Conservation (phyloP, 108 stramenopile species). For the Cyclotella atomus region DNA sequence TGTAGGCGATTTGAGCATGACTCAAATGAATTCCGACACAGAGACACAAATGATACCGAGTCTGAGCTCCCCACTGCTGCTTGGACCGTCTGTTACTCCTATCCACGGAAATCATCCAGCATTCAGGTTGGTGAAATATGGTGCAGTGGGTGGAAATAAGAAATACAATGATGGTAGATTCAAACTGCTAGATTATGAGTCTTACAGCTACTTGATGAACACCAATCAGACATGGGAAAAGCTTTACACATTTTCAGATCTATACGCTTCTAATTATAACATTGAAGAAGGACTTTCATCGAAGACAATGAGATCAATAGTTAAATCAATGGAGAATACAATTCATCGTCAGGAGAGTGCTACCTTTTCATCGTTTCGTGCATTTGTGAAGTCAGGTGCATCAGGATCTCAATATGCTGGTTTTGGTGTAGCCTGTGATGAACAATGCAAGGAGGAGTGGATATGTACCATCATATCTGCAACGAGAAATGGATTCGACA, state of each 20-base stretch:
- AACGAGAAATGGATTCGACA: constrained; percentile 26
- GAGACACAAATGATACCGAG: constrained; percentile 15
- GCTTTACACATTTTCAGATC: constrained; percentile 53
- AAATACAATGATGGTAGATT: constrained; percentile 8
- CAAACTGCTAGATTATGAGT: constrained; percentile 44
- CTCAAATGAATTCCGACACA: neutral
- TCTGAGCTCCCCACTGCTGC: constrained; percentile 49
- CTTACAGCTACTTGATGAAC: constrained; percentile 16
- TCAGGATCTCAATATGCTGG: constrained; percentile 12
- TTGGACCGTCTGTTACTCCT: constrained; percentile 64
- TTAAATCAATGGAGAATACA: constrained; percentile 34
- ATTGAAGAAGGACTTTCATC: constrained; percentile 40
- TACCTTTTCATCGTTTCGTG: constrained; percentile 20
- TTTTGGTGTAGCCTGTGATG: constrained; percentile 19
- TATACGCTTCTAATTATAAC: constrained; percentile 11
- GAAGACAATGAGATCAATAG: constrained; percentile 25
- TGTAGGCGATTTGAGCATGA: constrained; percentile 23
- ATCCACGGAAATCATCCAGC: constrained; percentile 72
- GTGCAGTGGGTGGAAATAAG: constrained; percentile 7
- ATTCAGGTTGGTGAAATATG: constrained; percentile 61
- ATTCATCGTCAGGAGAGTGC: constrained; percentile 23
- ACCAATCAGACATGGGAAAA: constrained; percentile 30
- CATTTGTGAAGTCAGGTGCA: constrained; percentile 29
- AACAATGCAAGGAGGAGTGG: constrained; percentile 37
- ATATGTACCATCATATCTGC: constrained; percentile 40